These are phyloP conservation scores for Thinopyrum elongatum DNA, from an alignment of 176 grass and related monocot genomes.

Conservation along the genomic window DNA sequence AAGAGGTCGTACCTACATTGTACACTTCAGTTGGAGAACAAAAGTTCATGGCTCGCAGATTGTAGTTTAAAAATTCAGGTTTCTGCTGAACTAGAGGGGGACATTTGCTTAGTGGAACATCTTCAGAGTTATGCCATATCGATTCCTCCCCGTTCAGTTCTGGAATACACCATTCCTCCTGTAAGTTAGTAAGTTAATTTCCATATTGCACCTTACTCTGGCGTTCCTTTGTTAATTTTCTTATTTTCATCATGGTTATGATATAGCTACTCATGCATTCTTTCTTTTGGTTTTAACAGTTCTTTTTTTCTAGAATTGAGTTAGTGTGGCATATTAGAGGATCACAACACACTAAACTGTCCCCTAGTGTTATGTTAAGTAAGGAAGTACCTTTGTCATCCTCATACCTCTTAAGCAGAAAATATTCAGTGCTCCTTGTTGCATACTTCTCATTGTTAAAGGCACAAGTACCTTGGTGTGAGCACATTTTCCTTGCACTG, in stretches of 20 bases:
- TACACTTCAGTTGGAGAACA: slow-evolving; percentile 91
- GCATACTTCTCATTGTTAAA: neutral
- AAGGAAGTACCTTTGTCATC: neutral
- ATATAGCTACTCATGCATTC: neutral
- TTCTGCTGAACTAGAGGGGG: slow-evolving; percentile 68
- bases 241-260: neutral
- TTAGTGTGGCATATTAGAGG: neutral
- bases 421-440: slow-evolving; percentile 12
- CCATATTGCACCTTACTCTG: neutral
- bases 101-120: slow-evolving; percentile 85
- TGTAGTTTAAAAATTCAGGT: slow-evolving; percentile 74
- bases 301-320: neutral
- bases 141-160: slow-evolving; percentile 52
- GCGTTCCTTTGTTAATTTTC: slow-evolving; percentile 16
- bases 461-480: neutral
- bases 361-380: neutral
- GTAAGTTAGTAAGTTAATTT: slow-evolving; percentile 49
- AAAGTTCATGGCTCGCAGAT: slow-evolving; percentile 74
- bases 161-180: slow-evolving; percentile 79
- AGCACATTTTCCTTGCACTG: neutral
- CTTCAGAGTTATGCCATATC: slow-evolving; percentile 61
- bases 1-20: slow-evolving; percentile 88
- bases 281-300: neutral
- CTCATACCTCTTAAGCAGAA: neutral
- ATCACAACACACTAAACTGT: neutral